Percentiles rank a stretch among this genome's conserved stretches.
Conservation (phyloP, 129 eudicot species). For the Chrysanthemum seticuspe region DNA sequence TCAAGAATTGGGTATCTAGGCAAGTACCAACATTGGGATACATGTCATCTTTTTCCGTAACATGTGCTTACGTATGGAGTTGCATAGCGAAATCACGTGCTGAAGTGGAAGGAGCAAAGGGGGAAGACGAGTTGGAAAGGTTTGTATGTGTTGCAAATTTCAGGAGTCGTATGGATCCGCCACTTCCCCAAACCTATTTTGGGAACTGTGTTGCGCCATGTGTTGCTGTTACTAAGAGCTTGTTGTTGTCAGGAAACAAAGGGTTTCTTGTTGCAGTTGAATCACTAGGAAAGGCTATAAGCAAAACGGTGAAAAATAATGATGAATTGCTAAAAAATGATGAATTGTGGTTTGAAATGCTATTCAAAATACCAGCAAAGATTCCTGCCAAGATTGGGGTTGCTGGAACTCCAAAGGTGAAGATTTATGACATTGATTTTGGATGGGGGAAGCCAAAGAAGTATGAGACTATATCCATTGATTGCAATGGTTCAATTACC, state of each 20-base stretch:
- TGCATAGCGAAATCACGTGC: constrained; percentile 32
- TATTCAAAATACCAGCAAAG: neutral
- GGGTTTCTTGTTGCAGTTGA: constrained; percentile 35
- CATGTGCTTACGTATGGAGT: constrained; percentile 40
- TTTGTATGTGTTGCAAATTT: constrained; percentile 28
- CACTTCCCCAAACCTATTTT: constrained; percentile 41
- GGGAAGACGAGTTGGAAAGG: constrained; percentile 16
- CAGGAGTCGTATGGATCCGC: constrained; percentile 42
- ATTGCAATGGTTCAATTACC: constrained; percentile 31
- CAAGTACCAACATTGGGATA: constrained; percentile 16
- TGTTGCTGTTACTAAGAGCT: neutral
- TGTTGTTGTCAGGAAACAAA: constrained; percentile 14
- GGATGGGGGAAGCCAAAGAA: constrained; percentile 51
- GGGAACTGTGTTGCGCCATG: constrained; percentile 40
- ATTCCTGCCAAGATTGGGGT: constrained; percentile 21
- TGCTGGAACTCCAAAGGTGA: constrained; percentile 45
- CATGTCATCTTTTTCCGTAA: constrained; percentile 41
- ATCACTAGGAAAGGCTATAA: constrained; percentile 25
- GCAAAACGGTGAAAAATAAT: constrained; percentile 12
- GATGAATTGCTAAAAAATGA: constrained; percentile 16
- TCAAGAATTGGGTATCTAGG: constrained; percentile 26
- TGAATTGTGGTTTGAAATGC: constrained; percentile 16
- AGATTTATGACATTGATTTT: constrained; percentile 42
- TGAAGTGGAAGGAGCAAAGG: neutral
- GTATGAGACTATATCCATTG: constrained; percentile 40